phyloP scores from a whole-genome alignment of 768 basidiomycete species.

The Kwoniella bestiolae region DNA sequence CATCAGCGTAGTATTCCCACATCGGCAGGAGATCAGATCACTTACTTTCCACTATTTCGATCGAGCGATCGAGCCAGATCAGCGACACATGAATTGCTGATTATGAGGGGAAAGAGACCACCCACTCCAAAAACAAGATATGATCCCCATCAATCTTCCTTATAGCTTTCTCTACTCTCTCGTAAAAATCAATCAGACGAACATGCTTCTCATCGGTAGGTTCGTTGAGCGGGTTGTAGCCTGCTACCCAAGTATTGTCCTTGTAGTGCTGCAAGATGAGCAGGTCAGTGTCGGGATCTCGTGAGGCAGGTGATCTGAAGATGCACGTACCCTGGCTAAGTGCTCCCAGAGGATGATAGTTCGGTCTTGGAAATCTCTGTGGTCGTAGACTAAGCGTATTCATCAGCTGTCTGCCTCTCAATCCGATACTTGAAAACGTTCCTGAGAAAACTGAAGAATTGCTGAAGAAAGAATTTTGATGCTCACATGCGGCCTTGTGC shows the following conservation, averaged over 20 bases:
- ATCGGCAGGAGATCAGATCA: too few species aligned
- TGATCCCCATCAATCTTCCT: constrained; percentile 72
- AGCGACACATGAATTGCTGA: neutral
- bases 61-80: neutral
- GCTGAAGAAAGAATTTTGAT: neutral
- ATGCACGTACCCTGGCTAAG: constrained; percentile 62
- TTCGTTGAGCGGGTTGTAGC: constrained; percentile 86
- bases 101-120: neutral
- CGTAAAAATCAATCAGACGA: constrained; percentile 70
- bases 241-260: constrained; percentile 79
- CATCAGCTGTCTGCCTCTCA: too few species aligned
- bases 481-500: constrained; percentile 47
- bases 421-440: neutral
- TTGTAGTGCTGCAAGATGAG: constrained; percentile 64
- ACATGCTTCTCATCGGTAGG: constrained; percentile 73
- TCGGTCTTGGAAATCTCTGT: constrained; percentile 84
- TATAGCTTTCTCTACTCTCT: constrained; percentile 71
- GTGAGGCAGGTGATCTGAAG: neutral
- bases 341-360: constrained; percentile 76
- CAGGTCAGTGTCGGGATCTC: neutral
- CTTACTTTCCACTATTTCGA: constrained; percentile 34
- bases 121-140: constrained; percentile 75
- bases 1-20: too few species aligned
- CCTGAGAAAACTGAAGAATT: neutral
- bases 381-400: constrained; percentile 73